These are phyloP conservation scores for Ophiostoma populinum DNA, from an alignment of 2,329 filamentous ascomycete genomes.

Conservation along the genomic window DNA sequence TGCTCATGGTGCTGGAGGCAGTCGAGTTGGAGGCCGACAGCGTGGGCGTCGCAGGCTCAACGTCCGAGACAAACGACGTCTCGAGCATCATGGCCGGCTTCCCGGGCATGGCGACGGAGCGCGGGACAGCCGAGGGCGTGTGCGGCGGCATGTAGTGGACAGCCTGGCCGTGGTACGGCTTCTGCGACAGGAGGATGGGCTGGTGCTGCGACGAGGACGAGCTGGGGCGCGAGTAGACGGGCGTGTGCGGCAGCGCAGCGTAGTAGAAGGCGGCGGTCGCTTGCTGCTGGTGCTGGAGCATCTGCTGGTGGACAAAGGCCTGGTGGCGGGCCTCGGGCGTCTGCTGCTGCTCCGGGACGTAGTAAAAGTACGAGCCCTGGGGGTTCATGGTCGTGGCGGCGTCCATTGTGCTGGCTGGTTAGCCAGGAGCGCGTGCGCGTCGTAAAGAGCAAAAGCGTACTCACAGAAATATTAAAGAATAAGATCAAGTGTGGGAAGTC, in stretches of 20 bases:
- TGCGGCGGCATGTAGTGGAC: constrained; percentile 21
- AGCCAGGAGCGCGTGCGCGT: background rate
- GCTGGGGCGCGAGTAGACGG: constrained; percentile 47
- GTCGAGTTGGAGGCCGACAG: constrained; percentile 60
- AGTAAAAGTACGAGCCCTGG: constrained; percentile 68
- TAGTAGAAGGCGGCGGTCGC: constrained; percentile 1
- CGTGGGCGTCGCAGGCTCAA: constrained; percentile 70
- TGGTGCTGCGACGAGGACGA: constrained; percentile 41
- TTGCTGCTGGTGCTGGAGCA: constrained; percentile 30
- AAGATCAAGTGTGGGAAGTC: constrained; percentile 2
- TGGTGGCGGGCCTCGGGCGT: constrained; percentile 57
- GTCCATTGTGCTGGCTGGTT: constrained; percentile 36
- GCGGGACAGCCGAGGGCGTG: constrained; percentile 29
- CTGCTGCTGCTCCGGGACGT: constrained; percentile 60
- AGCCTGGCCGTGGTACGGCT: constrained; percentile 30
- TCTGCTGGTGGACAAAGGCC: constrained; percentile 48
- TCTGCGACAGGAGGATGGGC: constrained; percentile 7
- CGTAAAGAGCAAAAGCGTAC: background rate
- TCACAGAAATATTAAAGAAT: constrained; percentile 9
- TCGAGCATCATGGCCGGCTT: constrained; percentile 68
- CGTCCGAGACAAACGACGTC: constrained; percentile 48
- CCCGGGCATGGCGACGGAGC: constrained; percentile 61
- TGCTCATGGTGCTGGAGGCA: constrained; percentile 70
- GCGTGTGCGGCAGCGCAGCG: constrained; percentile 34
- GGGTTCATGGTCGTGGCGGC: constrained; percentile 48